Evolutionary conservation across 1,139 yeast species (phyloP), one percentile per base, ranked within the genome.

Genomic region (Suhomyces maxii): DNA sequence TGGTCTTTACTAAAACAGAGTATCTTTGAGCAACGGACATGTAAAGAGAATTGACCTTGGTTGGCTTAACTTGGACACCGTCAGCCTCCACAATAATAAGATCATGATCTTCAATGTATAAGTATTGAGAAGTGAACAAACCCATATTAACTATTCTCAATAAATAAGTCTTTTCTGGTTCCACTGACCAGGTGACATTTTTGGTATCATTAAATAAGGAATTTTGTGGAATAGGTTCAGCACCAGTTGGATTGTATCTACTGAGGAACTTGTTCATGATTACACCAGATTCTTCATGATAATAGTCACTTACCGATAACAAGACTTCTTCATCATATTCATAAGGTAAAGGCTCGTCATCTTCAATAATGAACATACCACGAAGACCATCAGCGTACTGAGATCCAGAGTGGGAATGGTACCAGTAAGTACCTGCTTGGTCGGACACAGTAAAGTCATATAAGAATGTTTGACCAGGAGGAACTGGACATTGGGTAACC

Each of bases 351-450:
- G 62, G 67, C 38, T 76, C 77, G 36, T 70, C 76, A 53, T 84
- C 89, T 54, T 85, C 90, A 48, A 86, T 76, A 37, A 86, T 75
- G 52, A 86, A 77, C 40, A 84, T 71, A n/a, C 84, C 90, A 61
- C 95, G 77, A 64, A 86, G 68, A 37, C 95, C 95, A 61, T 86
- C 95, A 54, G 87, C 83, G 55, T 84, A 84, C 64, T 86, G 93
- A 35, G 89, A 77, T 0, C 84, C 82, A 41, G 87, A 77, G 60
- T 86, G 95, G n/a, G 90, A 83, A 62, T 86, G 95, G 65, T 86
- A 86, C 95, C 93, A 86, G 64, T 73, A 86, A 10, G 89, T 80
- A 40, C 95, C 95, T 7, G 76, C 79, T 65, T 86, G 91, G 46
- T 79, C 76, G 30, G 70, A 73, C 32, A 84, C 83, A 3, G 82